phyloP scores from a whole-genome alignment of 2,329 filamentous ascomycete species.

The Stachybotrys echinatus region DNA sequence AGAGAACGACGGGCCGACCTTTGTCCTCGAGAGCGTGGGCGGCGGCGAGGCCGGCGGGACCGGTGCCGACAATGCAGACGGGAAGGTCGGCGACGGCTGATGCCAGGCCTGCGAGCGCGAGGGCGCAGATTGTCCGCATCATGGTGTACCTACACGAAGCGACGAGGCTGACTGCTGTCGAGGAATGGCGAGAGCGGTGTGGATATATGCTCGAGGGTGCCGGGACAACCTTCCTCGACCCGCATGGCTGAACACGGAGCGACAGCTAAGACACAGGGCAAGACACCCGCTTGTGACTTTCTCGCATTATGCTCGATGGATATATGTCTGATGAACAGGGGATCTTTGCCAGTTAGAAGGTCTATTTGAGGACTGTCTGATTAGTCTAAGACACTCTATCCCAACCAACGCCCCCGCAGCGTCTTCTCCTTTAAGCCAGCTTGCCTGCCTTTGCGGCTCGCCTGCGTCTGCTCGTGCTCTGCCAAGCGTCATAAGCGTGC shows the following conservation, averaged over 20 bases:
- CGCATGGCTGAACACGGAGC: neutral
- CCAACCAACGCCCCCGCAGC: neutral
- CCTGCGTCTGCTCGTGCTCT: neutral
- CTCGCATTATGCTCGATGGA: too few relatives aligned
- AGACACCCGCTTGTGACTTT: neutral
- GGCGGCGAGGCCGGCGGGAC: neutral
- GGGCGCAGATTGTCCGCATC: neutral
- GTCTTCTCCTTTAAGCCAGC: neutral
- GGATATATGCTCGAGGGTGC: neutral
- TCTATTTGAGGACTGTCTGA: neutral
- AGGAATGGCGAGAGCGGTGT: neutral
- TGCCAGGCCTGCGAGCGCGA: neutral
- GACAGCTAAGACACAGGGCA: neutral
- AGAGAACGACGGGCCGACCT: neutral
- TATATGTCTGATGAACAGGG: neutral
- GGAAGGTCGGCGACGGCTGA: neutral
- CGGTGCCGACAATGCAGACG: neutral
- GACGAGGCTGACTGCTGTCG: too few relatives aligned
- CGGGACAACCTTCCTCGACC: neutral
- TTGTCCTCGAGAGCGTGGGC: neutral
- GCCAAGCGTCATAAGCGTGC: neutral
- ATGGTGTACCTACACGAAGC: too few relatives aligned
- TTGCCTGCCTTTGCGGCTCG: neutral
- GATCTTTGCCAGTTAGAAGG: neutral
- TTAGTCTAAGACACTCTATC: neutral